Percentiles rank a stretch among this genome's conserved stretches.
Conservation (phyloP, 495 filamentous ascomycete genomes). For the Aspergillus campestris region DNA sequence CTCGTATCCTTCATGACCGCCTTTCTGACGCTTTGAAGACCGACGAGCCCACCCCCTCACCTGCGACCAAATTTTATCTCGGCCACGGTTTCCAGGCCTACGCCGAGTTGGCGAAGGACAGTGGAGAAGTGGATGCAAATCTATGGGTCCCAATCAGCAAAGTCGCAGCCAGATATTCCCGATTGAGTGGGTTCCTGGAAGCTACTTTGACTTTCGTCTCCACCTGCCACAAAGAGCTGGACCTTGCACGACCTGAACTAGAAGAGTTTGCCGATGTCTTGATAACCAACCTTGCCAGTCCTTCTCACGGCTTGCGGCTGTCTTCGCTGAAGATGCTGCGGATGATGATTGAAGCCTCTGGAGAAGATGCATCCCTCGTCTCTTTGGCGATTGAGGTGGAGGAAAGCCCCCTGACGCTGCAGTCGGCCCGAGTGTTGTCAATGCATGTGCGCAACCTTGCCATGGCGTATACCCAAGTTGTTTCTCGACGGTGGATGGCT, state of each 20-base stretch:
- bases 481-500: slow-evolving; percentile 54
- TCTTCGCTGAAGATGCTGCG: slow-evolving; percentile 60
- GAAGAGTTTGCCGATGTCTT: slow-evolving; percentile 53
- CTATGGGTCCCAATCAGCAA: slow-evolving; percentile 51
- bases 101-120: slow-evolving; percentile 25
- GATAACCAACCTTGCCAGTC: slow-evolving; percentile 60
- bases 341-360: slow-evolving; percentile 23
- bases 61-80: slow-evolving; percentile 23
- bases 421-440: slow-evolving; percentile 63
- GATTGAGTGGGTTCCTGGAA: slow-evolving; percentile 57
- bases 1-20: slow-evolving; percentile 25
- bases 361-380: slow-evolving; percentile 36
- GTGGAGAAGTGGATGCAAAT: slow-evolving; percentile 36
- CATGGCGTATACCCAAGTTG: slow-evolving; percentile 45
- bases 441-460: slow-evolving; percentile 79
- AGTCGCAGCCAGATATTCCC: slow-evolving; percentile 53
- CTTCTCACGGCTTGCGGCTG: slow-evolving; percentile 62
- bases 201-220: slow-evolving; percentile 53
- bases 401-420: slow-evolving; percentile 62
- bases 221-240: slow-evolving; percentile 31
- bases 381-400: slow-evolving; percentile 59
- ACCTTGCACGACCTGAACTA: slow-evolving; percentile 34
- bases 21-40: slow-evolving; percentile 17
- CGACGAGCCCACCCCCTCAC: slow-evolving; percentile 4
- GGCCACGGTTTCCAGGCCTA: slow-evolving; percentile 43